These are phyloP conservation scores for Dipodascopsis uninucleata DNA, from an alignment of 805 yeast genomes.

Conservation along the genomic window DNA sequence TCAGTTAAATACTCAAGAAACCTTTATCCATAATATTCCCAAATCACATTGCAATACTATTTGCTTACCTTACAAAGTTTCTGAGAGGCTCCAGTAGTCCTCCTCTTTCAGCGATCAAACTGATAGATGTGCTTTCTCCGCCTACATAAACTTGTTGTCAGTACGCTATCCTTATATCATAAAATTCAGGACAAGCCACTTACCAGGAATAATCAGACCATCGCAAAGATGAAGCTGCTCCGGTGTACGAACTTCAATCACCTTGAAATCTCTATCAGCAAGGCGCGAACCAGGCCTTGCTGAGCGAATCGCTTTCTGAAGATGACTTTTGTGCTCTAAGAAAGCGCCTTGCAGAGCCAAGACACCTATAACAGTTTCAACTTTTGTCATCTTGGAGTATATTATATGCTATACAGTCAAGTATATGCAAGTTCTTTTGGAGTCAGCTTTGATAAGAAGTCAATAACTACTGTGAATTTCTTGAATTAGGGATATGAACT, in stretches of 20 bases:
- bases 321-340: slow-evolving; percentile 57
- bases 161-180: background rate
- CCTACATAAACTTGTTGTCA: slow-evolving; percentile 33
- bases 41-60: background rate
- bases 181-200: background rate
- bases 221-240: slow-evolving; percentile 50
- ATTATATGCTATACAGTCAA: too few relatives aligned
- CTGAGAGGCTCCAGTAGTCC: slow-evolving; percentile 54
- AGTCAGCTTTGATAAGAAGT: too few relatives aligned
- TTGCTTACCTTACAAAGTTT: slow-evolving; percentile 45
- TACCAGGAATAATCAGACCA: slow-evolving; percentile 67
- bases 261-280: slow-evolving; percentile 30
- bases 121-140: slow-evolving; percentile 68
- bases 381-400: slow-evolving; percentile 11
- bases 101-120: slow-evolving; percentile 64
- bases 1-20: background rate
- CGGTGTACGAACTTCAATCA: slow-evolving; percentile 50
- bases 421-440: too few relatives aligned
- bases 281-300: slow-evolving; percentile 25
- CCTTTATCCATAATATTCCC: background rate
- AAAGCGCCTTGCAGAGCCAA: slow-evolving; percentile 80
- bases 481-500: too few relatives aligned
- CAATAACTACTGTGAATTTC: too few relatives aligned
- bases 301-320: slow-evolving; percentile 38
- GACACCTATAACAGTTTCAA: slow-evolving; percentile 51